Conservation (phyloP, 441 rosid species). For the Aquilaria agallochum region DNA sequence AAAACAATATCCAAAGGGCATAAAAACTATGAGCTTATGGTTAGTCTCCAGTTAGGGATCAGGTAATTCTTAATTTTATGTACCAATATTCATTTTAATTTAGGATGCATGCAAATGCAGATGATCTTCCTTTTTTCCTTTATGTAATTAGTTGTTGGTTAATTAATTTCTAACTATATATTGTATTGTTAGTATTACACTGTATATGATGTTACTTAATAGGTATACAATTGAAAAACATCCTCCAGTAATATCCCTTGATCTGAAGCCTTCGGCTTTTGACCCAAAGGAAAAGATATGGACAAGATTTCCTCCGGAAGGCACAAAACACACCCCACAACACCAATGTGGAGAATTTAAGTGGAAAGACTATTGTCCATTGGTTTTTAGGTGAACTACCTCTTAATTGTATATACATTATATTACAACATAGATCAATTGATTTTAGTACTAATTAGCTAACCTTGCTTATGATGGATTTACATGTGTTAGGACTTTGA, state of each 20-base stretch:
- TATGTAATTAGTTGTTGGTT: background rate
- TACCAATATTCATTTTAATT: no score
- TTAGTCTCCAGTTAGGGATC: slow-evolving; percentile 33
- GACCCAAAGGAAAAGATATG: slow-evolving; percentile 76
- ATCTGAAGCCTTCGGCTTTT: slow-evolving; percentile 62
- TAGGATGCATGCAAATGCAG: no score
- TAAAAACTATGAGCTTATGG: slow-evolving; percentile 34
- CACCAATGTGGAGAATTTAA: slow-evolving; percentile 63
- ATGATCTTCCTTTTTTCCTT: background rate
- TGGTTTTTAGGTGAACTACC: slow-evolving; percentile 54
- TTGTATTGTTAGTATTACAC: background rate
- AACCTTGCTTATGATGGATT: slow-evolving; percentile 22
- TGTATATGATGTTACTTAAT: background rate
- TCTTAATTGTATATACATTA: background rate
- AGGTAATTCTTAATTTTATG: no score
- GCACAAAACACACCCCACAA: slow-evolving; percentile 70
- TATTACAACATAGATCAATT: background rate
- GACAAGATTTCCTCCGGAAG: slow-evolving; percentile 73
- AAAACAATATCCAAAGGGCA: slow-evolving; percentile 33
- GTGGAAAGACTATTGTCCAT: slow-evolving; percentile 80
- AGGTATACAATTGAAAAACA: slow-evolving; percentile 70
- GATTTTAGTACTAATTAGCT: slow-evolving; percentile 16
- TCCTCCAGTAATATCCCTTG: slow-evolving; percentile 51
- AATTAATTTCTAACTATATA: background rate
- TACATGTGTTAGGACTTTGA: slow-evolving; percentile 39